A percentile compares a stretch with the other conserved stretches of the same genome.
These are phyloP conservation scores for Oropetium thomaeum DNA, from an alignment of 176 grass and related monocot genomes.

Conservation along the genomic window DNA sequence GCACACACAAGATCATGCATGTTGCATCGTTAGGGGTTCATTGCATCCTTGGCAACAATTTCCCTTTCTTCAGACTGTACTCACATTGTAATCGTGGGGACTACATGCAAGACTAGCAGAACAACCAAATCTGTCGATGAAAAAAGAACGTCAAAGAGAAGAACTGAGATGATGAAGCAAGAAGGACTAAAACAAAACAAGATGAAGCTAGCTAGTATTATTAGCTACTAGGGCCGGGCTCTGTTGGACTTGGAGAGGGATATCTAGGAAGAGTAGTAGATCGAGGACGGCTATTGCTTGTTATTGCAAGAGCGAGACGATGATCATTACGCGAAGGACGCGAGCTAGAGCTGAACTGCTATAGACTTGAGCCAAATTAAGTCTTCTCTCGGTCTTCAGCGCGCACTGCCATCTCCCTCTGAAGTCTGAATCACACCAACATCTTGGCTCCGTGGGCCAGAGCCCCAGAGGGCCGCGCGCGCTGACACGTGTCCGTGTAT, in stretches of 20 bases:
- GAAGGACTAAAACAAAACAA: background rate
- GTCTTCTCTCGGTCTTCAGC: background rate
- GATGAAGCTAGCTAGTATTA: background rate
- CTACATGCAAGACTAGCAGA: background rate
- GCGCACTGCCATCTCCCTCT: constrained; percentile 7
- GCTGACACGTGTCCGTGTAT: constrained; percentile 10
- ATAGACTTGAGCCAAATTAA: background rate
- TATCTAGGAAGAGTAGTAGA: constrained; percentile 1
- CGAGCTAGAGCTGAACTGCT: no score
- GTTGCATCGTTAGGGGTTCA: constrained; percentile 1
- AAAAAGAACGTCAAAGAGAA: constrained; percentile 7
- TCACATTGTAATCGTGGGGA: constrained; percentile 2
- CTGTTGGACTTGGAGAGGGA: constrained; percentile 18
- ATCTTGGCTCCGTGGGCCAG: background rate
- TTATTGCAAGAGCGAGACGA: no score
- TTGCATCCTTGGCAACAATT: background rate
- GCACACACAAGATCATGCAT: background rate
- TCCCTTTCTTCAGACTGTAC: constrained; percentile 20
- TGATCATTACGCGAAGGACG: background rate
- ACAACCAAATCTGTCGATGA: background rate
- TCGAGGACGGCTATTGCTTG: constrained; percentile 6
- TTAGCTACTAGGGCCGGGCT: no score
- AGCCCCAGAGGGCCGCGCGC: background rate
- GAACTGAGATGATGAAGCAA: background rate
- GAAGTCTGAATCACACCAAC: constrained; percentile 1